Percentiles rank a stretch among this genome's conserved stretches.
Conservation (phyloP, 1,284 basidiomycete species). For the Volvariella volvacea region DNA sequence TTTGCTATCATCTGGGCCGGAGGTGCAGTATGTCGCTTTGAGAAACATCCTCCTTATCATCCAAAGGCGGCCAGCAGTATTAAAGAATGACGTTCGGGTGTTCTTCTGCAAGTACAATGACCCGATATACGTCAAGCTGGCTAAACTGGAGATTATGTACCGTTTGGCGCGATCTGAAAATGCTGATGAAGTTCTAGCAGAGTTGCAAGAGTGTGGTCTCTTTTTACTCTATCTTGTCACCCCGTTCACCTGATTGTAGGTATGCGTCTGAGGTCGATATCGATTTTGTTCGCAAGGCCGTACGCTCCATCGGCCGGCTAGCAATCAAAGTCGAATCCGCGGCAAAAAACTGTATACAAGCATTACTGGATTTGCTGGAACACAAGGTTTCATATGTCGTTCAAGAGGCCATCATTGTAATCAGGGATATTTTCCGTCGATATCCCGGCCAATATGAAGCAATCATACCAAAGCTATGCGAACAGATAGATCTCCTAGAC, state of each 20-base stretch:
- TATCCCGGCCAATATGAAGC: constrained; percentile 97
- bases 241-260: constrained; percentile 30
- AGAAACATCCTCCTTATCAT: constrained; percentile 97
- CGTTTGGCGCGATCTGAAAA: constrained; percentile 89
- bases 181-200: constrained; percentile 85
- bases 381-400: constrained; percentile 96
- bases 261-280: constrained; percentile 98
- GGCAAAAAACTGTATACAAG: constrained; percentile 86
- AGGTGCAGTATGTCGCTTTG: constrained; percentile 97
- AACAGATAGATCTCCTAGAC: constrained; percentile 87
- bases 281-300: constrained; percentile 96
- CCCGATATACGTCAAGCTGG: constrained; percentile 97
- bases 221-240: background rate
- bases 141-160: constrained; percentile 99
- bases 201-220: constrained; percentile 80
- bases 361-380: constrained; percentile 83
- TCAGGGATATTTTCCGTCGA: constrained; percentile 96
- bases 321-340: constrained; percentile 95
- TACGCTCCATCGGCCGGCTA: constrained; percentile 91
- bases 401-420: constrained; percentile 96
- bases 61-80: constrained; percentile 85
- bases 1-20: constrained; percentile 90
- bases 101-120: constrained; percentile 99
- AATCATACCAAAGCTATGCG: constrained; percentile 89
- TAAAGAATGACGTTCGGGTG: constrained; percentile 96